A percentile compares a stretch with the other conserved stretches of the same genome.
These are phyloP conservation scores for Carnegiea gigantea DNA, from an alignment of 179 eudicot genomes.

Conservation along the genomic window DNA sequence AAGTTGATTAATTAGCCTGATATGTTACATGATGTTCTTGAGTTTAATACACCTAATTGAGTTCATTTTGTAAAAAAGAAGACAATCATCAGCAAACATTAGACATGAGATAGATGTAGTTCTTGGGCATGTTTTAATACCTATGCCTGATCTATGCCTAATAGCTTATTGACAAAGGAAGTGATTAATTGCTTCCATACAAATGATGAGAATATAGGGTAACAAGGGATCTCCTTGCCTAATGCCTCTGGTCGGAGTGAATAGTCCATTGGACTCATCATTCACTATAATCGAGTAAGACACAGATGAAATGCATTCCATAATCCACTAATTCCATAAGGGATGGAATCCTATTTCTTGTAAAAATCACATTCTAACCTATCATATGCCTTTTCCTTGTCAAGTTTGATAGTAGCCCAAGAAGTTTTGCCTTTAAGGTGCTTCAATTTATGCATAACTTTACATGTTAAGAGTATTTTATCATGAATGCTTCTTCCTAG, in stretches of 20 bases:
- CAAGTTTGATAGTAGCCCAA: too few species aligned
- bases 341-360: not conserved
- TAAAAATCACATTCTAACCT: not conserved
- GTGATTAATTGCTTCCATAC: not conserved
- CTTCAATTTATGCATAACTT: not conserved
- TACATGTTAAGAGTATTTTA: not conserved
- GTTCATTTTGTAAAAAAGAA: not conserved
- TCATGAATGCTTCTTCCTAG: not conserved
- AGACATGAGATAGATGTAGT: not conserved
- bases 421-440: too few species aligned
- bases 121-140: not conserved
- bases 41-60: not conserved
- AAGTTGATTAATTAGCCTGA: not conserved
- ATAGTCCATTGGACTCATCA: not conserved
- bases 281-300: not conserved
- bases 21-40: not conserved
- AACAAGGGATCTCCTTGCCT: not conserved
- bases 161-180: not conserved
- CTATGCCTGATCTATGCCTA: not conserved
- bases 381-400: not conserved
- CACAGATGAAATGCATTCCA: too few species aligned
- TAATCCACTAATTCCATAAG: not conserved
- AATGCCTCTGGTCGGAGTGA: not conserved
- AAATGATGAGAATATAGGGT: not conserved
- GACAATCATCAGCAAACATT: not conserved